A percentile compares a stretch with the other conserved stretches of the same genome.
These are phyloP conservation scores for Fusarium domesticum DNA, from an alignment of 2,329 filamentous ascomycete species.

Conservation along the genomic window DNA sequence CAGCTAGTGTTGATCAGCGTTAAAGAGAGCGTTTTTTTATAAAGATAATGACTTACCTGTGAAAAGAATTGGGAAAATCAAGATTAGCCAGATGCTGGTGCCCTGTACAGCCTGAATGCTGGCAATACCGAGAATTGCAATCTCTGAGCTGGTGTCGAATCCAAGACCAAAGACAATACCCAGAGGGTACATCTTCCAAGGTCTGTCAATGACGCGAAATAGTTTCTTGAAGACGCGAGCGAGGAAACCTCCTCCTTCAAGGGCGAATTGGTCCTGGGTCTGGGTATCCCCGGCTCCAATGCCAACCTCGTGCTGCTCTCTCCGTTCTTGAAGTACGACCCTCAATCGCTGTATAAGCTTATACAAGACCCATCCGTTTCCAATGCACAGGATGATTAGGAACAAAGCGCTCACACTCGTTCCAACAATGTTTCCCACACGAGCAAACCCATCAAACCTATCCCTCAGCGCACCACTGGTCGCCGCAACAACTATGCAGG, in stretches of 20 bases:
- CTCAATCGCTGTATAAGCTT: slow-evolving; percentile 69
- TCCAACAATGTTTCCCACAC: slow-evolving; percentile 83
- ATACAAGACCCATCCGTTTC: slow-evolving; percentile 83
- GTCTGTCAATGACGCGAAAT: slow-evolving; percentile 70
- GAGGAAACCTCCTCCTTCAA: slow-evolving; percentile 76
- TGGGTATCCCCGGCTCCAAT: slow-evolving; percentile 21
- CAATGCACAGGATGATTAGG: slow-evolving; percentile 74
- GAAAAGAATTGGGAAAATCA: slow-evolving; percentile 88
- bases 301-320: slow-evolving; percentile 28
- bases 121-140: slow-evolving; percentile 86
- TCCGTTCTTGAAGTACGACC: slow-evolving; percentile 49
- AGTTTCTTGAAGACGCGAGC: slow-evolving; percentile 68
- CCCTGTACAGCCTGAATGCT: slow-evolving; percentile 82
- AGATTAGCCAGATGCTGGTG: slow-evolving; percentile 88
- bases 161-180: slow-evolving; percentile 88
- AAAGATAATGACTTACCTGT: slow-evolving; percentile 56
- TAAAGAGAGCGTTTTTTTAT: too few relatives aligned
- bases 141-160: slow-evolving; percentile 93
- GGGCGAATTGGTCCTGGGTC: slow-evolving; percentile 52
- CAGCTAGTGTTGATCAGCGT: slow-evolving; percentile 48
- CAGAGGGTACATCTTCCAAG: slow-evolving; percentile 96
- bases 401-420: slow-evolving; percentile 83
- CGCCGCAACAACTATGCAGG: slow-evolving; percentile 86
- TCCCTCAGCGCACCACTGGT: slow-evolving; percentile 80
- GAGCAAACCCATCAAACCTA: slow-evolving; percentile 75